Percentiles rank a stretch among this genome's conserved stretches.
phyloP scores from a whole-genome alignment of 371 early-diverging fungal species.

The Lichtheimia ramosa region DNA sequence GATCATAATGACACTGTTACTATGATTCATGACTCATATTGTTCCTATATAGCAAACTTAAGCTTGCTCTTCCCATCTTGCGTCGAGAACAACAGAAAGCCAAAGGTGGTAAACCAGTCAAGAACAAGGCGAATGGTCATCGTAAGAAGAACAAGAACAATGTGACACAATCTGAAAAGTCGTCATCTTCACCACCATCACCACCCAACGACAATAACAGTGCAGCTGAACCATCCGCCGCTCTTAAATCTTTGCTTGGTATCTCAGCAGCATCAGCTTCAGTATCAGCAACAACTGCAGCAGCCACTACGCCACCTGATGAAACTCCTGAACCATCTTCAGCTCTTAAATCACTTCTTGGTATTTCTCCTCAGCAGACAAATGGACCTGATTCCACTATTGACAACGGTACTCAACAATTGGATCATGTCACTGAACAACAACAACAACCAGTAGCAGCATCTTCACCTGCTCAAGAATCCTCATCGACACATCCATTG shows the following conservation, averaged over 20 bases:
- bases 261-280: background rate
- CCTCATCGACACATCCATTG: background rate
- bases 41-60: slow-evolving; percentile 18
- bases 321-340: background rate
- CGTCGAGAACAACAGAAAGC: slow-evolving; percentile 23
- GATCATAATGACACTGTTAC: background rate
- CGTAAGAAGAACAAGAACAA: background rate
- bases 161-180: slow-evolving; percentile 8
- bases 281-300: background rate
- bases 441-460: too few species aligned
- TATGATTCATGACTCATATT: background rate
- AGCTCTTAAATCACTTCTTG: background rate
- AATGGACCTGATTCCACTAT: too few species aligned
- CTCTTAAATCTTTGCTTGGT: slow-evolving; percentile 31
- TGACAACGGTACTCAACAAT: too few species aligned
- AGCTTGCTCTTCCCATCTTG: slow-evolving; percentile 29
- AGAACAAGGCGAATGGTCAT: slow-evolving; percentile 1
- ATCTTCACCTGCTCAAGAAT: background rate
- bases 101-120: slow-evolving; percentile 8
- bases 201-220: background rate
- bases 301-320: too few species aligned
- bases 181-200: slow-evolving; percentile 5
- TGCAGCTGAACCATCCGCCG: slow-evolving; percentile 14
- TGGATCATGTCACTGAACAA: too few species aligned
- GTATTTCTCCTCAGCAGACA: background rate